Base-by-base conservation (phyloP, 768 basidiomycete genomes). In the Phanerodontia chrysosporium region DNA sequence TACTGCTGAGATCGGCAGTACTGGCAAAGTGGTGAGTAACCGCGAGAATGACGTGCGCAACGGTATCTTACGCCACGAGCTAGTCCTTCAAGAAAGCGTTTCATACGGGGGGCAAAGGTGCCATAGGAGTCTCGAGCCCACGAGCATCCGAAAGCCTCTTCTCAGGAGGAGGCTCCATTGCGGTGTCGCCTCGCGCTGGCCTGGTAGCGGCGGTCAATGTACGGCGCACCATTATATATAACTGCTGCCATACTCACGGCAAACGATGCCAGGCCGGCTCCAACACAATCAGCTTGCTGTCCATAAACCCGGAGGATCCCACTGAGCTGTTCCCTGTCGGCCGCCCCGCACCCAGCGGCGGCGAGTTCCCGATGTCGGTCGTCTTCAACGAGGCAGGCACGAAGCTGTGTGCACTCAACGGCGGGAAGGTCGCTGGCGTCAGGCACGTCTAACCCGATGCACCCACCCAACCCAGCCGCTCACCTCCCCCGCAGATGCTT, bases 281-380 rank as follows among this genome's bases (percentile, higher is more conserved):
- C 10, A 80, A 79, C 66, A 76, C 74, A 9, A 62, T 74, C 22
- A 64, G 73, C 5, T 64, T 75, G 27, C 76, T 76, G 62, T 59
- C 54, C 18, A 77, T 83, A 66, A 70, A 80, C 66, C 71, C 75
- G 13, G 67, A 61, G n/a, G 69, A 79, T 62, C 80, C 81, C 0
- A 72, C 76, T 2, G 64, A 72, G 36, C 65, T 82, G 29, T 64
- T 61, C 12, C 72, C 76, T 73, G 69, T 81, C 32, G 81, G 80
- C 1, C 67, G 70, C 35, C 80, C 80, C 7, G 72, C 76, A 1
- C 70, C 73, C 18, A 75, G 71, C 14, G 77, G 75, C 3, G 80
- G 82, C 16, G 77, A 83, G 55, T 82, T 82, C 73, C 80, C 81
- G 16, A 70, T 83, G 58, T 78, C 80, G 0, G 52, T 77, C 21